These are phyloP conservation scores for Aspergillus udagawae DNA, from an alignment of 2,329 filamentous ascomycete species.

Conservation along the genomic window DNA sequence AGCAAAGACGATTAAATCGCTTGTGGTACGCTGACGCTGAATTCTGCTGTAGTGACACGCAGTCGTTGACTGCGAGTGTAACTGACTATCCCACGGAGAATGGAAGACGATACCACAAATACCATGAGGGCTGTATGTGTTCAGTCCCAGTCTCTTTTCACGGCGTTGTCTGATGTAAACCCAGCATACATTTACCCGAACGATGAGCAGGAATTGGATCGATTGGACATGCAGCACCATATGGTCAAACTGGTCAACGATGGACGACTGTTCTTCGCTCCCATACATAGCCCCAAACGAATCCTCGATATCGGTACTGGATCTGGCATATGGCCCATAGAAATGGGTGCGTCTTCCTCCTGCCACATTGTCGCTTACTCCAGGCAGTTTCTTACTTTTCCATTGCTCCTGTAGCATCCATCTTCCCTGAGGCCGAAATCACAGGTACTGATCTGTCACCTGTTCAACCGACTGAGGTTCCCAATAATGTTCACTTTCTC, in stretches of 20 bases:
- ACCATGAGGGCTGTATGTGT: constrained; percentile 41
- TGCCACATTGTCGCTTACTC: constrained; percentile 7
- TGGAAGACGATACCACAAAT: constrained; percentile 43
- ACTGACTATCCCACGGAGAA: constrained; percentile 42
- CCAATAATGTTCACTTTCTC: constrained; percentile 69
- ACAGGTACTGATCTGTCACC: constrained; percentile 65
- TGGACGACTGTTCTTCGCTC: constrained; percentile 45
- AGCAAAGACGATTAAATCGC: background rate
- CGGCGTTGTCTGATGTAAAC: background rate
- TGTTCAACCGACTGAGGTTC: constrained; percentile 62
- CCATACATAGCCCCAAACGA: constrained; percentile 42
- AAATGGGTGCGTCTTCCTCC: constrained; percentile 50
- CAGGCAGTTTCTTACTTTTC: constrained; percentile 18
- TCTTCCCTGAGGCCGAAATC: constrained; percentile 56
- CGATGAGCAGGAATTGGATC: constrained; percentile 53
- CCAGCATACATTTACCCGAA: constrained; percentile 47
- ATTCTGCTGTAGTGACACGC: constrained; percentile 33
- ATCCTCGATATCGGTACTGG: constrained; percentile 59
- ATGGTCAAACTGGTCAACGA: constrained; percentile 48
- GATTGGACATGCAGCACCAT: constrained; percentile 54
- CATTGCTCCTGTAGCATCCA: constrained; percentile 19
- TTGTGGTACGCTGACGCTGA: constrained; percentile 1
- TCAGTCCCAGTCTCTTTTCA: background rate
- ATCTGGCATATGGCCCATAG: constrained; percentile 65
- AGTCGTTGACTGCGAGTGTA: constrained; percentile 41